Conservation (phyloP, 345 rosid species). For the Camelina laxa region DNA sequence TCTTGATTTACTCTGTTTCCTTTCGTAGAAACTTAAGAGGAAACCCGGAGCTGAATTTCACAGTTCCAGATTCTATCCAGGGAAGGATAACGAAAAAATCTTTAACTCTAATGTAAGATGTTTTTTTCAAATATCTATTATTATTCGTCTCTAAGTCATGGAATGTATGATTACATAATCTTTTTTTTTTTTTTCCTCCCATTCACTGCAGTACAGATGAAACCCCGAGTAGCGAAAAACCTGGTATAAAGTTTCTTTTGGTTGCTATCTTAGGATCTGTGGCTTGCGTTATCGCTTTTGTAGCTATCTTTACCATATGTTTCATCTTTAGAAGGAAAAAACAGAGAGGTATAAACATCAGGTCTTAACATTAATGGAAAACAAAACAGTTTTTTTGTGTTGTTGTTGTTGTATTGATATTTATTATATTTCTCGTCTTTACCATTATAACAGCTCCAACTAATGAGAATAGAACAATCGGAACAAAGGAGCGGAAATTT, state of each 20-base stretch:
- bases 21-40: conserved; percentile 40
- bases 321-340: conserved; percentile 14
- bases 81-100: conserved; percentile 9
- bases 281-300: not conserved
- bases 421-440: not conserved
- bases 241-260: not conserved
- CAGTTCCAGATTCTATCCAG: conserved; percentile 35
- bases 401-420: not conserved
- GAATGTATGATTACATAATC: not conserved
- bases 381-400: not conserved
- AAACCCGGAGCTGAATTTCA: conserved; percentile 38
- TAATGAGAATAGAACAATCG: conserved; percentile 22
- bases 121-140: not conserved
- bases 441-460: conserved; percentile 14
- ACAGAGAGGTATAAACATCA: conserved; percentile 15
- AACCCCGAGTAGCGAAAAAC: not conserved
- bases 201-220: conserved; percentile 25
- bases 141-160: not conserved
- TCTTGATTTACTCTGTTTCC: not conserved
- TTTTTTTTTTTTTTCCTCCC: not conserved
- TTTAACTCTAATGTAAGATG: conserved; percentile 33
- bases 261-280: conserved; percentile 12
- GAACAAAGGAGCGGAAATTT: conserved; percentile 12
- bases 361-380: conserved; percentile 1
- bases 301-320: conserved; percentile 17